These are phyloP conservation scores for Tubosaeta brunneosetosa DNA, from an alignment of 768 basidiomycete genomes.

Conservation along the genomic window DNA sequence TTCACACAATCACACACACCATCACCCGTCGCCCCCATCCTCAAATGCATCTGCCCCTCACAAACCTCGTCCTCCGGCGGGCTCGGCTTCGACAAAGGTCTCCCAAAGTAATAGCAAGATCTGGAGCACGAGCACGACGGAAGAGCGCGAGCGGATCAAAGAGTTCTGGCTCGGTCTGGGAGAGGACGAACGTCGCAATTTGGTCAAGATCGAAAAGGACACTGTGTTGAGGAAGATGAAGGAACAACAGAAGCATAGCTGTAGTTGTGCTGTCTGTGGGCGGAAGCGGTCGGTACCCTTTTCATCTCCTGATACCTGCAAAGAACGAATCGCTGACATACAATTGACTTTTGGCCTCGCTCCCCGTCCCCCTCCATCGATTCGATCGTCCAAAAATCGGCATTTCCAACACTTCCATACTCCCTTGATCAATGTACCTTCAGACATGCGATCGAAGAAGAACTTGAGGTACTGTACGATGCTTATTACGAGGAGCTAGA, in stretches of 20 bases:
- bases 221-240: conserved; percentile 98
- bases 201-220: conserved; percentile 98
- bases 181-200: conserved; percentile 83
- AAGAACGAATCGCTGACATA: conserved; percentile 20
- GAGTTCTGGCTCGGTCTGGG: conserved; percentile 95
- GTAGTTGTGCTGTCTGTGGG: conserved; percentile 94
- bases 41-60: conserved; percentile 32
- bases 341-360: conserved; percentile 21
- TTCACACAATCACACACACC: conserved; percentile 46
- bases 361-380: conserved; percentile 12
- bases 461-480: conserved; percentile 99
- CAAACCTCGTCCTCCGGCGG: conserved; percentile 28
- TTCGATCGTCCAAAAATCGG: conserved; percentile 16
- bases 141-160: conserved; percentile 96
- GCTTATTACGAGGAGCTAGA: conserved; percentile 99
- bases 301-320: conserved; percentile 14
- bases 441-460: conserved; percentile 97
- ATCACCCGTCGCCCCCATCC: conserved; percentile 46
- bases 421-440: conserved; percentile 17
- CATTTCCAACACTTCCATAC: conserved; percentile 7
- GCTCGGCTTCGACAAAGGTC: conserved; percentile 22
- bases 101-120: conserved; percentile 68
- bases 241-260: conserved; percentile 96
- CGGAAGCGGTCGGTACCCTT: conserved; percentile 79
- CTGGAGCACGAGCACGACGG: conserved; percentile 87